Percentiles rank a stretch among this genome's conserved stretches.
Conservation (phyloP, 2,329 filamentous ascomycete species). For the Hyphodiscus sp. region DNA sequence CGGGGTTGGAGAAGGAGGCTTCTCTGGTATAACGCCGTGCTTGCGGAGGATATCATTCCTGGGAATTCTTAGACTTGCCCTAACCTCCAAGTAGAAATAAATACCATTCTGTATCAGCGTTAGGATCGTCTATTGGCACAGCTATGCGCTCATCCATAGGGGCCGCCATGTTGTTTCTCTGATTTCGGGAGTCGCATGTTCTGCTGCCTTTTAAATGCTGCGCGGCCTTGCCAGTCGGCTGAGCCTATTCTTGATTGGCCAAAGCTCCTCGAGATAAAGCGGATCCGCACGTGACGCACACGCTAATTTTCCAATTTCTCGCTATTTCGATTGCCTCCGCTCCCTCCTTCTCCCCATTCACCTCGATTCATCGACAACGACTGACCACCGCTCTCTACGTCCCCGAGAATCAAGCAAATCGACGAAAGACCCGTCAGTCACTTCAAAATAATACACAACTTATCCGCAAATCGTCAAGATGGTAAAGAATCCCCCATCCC, state of each 20-base stretch:
- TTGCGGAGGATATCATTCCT: constrained; percentile 99
- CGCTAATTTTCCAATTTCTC: constrained; percentile 5
- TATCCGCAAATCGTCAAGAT: constrained; percentile 56
- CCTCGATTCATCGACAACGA: constrained; percentile 28
- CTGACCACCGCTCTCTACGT: constrained; percentile 32
- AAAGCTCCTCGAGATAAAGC: neutral
- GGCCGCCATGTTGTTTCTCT: constrained; percentile 45
- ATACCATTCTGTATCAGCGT: constrained; percentile 97
- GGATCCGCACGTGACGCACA: constrained; percentile 10
- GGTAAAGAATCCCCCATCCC: constrained; percentile 45
- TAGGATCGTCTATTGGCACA: constrained; percentile 89
- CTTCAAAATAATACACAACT: constrained; percentile 28
- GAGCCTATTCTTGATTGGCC: neutral
- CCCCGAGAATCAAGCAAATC: constrained; percentile 21
- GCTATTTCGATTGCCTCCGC: constrained; percentile 13
- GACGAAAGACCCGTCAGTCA: constrained; percentile 32
- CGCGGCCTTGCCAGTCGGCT: neutral
- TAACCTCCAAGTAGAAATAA: neutral
- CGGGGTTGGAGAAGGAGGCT: constrained; percentile 88
- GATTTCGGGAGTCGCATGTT: neutral
- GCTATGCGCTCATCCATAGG: constrained; percentile 58
- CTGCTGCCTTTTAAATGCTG: neutral
- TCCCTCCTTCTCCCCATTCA: constrained; percentile 10
- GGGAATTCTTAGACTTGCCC: constrained; percentile 4
- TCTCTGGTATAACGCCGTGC: constrained; percentile 96